A percentile compares a stretch with the other conserved stretches of the same genome.
Evolutionary conservation across 257 asterid genomes (phyloP).

Genomic region (Salvia splendens): DNA sequence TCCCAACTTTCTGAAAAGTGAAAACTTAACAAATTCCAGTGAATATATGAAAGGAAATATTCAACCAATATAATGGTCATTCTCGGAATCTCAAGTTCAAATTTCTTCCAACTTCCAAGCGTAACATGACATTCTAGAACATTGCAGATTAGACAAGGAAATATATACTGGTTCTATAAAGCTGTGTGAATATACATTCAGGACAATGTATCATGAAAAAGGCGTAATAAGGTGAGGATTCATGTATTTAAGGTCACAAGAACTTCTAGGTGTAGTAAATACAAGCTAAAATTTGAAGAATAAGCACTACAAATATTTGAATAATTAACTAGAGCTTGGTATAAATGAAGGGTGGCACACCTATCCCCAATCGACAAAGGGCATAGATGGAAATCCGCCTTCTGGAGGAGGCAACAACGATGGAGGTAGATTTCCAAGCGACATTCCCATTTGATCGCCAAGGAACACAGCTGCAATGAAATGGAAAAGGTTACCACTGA

Average conservation of each 20-base stretch:
- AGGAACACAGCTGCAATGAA: conserved; percentile 45
- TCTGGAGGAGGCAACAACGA: conserved; percentile 93
- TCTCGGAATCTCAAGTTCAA: not conserved
- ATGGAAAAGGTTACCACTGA: conserved; percentile 20
- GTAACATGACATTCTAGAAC: not conserved
- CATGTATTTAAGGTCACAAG: conserved; percentile 11
- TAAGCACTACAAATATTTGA: not conserved
- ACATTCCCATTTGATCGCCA: conserved; percentile 56
- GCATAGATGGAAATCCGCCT: conserved; percentile 75
- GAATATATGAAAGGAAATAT: not conserved
- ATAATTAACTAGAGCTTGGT: not conserved
- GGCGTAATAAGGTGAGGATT: not conserved
- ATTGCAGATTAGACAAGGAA: not conserved
- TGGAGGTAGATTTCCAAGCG: conserved; percentile 75
- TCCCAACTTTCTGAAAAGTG: not conserved
- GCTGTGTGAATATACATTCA: not conserved
- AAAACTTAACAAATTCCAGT: not conserved
- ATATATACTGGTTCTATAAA: not conserved
- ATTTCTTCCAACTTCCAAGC: not conserved
- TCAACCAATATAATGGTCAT: not conserved
- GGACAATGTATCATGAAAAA: conserved; percentile 10
- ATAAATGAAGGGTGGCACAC: conserved; percentile 11
- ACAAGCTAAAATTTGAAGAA: conserved; percentile 19
- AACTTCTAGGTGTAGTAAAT: conserved; percentile 14
- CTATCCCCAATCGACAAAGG: conserved; percentile 94